These are phyloP conservation scores for Amylocarpus encephaloides DNA, from an alignment of 2,329 filamentous ascomycete genomes.

Conservation along the genomic window DNA sequence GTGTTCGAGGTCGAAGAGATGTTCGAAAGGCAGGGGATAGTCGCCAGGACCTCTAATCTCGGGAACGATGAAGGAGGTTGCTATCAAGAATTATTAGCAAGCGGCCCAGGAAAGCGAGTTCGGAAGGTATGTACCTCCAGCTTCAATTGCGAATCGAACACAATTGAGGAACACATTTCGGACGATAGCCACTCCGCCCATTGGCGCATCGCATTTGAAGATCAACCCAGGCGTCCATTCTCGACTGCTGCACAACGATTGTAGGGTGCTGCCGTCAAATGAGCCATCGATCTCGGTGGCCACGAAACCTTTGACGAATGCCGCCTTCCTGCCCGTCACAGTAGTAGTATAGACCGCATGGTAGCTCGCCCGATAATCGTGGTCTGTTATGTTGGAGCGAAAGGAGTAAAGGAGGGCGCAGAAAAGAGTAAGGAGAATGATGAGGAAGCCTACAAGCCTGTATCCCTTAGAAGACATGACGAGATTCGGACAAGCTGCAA, in stretches of 20 bases:
- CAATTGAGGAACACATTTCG: constrained; percentile 41
- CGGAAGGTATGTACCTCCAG: constrained; percentile 35
- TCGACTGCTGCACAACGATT: constrained; percentile 32
- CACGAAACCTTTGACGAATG: background rate
- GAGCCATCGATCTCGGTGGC: constrained; percentile 20
- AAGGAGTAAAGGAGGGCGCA: no score
- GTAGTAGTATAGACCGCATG: no score
- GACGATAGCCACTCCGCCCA: constrained; percentile 39
- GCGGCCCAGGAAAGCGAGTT: background rate
- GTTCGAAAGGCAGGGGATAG: constrained; percentile 15
- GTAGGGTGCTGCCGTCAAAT: constrained; percentile 14
- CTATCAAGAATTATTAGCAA: background rate
- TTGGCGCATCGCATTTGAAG: constrained; percentile 38
- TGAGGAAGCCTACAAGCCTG: no score
- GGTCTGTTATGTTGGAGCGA: no score
- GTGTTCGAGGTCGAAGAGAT: constrained; percentile 23
- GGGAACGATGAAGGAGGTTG: constrained; percentile 36
- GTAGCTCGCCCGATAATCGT: no score
- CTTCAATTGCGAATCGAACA: constrained; percentile 41
- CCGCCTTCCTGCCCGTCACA: background rate
- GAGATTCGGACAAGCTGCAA: no score
- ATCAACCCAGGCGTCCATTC: constrained; percentile 38
- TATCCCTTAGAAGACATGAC: no score
- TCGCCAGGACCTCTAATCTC: constrained; percentile 14
- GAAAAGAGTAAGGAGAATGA: no score